Evolutionary conservation across 139 green algal species (phyloP).

Genomic region (Dunaliella primolecta): DNA sequence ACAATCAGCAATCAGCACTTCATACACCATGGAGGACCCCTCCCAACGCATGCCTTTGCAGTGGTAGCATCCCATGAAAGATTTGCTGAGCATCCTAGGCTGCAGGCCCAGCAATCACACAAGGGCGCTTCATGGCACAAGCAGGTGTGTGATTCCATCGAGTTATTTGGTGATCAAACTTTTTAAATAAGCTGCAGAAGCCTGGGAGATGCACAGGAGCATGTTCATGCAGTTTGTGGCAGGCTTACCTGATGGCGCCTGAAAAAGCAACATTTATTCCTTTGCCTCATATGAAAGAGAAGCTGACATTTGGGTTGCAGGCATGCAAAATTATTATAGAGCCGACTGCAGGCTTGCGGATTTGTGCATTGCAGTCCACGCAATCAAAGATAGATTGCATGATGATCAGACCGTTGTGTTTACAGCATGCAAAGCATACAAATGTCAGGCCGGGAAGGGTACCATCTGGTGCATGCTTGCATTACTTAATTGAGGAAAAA

Average conservation of each 20-base stretch:
- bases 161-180: background rate
- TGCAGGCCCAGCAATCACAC: background rate
- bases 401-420: too few species aligned
- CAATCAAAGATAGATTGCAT: background rate
- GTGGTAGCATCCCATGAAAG: background rate
- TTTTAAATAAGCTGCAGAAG: background rate
- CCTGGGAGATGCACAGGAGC: background rate
- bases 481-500: too few species aligned
- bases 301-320: too few species aligned
- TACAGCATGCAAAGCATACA: too few species aligned
- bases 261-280: background rate
- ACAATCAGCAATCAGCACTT: background rate
- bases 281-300: too few species aligned
- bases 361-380: too few species aligned
- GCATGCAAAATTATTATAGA: background rate
- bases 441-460: too few species aligned
- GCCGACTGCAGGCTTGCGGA: background rate
- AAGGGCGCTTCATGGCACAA: background rate
- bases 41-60: background rate
- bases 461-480: too few species aligned
- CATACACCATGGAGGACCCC: background rate
- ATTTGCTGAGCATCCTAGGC: background rate
- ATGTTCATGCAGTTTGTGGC: background rate
- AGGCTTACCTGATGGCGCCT: background rate
- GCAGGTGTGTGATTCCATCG: background rate